A percentile compares a stretch with the other conserved stretches of the same genome.
These are phyloP conservation scores for Trichoderma simmonsii DNA, from an alignment of 2,329 filamentous ascomycete genomes.

Conservation along the genomic window DNA sequence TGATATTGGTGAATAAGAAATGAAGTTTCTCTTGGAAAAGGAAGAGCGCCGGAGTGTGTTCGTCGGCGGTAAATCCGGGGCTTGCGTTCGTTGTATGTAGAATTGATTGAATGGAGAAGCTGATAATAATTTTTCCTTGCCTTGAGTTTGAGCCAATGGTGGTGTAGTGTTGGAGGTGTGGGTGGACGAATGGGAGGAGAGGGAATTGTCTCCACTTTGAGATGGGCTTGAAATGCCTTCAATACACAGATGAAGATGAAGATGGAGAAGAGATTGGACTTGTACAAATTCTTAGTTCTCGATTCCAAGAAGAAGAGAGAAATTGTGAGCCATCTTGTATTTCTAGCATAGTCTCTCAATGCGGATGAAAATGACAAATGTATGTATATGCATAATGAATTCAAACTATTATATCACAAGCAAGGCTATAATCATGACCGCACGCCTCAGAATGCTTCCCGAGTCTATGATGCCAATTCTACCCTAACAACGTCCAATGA, in stretches of 20 bases:
- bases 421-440: constrained; percentile 7
- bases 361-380: not conserved
- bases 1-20: not conserved
- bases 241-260: not conserved
- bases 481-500: not conserved
- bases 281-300: not conserved
- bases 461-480: constrained; percentile 15
- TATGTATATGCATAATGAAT: not conserved
- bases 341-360: not conserved
- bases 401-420: not conserved
- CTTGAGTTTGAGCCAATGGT: not conserved
- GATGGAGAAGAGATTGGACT: not conserved
- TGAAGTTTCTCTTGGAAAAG: not conserved
- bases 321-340: not conserved
- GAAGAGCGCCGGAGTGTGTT: not conserved
- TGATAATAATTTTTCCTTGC: constrained; percentile 6
- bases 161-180: not conserved
- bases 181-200: not conserved
- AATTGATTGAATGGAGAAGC: not conserved
- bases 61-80: not conserved
- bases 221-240: not conserved
- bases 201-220: not conserved
- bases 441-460: constrained; percentile 13
- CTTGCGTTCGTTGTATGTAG: not conserved
- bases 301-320: not conserved